Evolutionary conservation across 2,329 filamentous ascomycete species (phyloP).

Genomic region (Clarireedia homoeocarpa): DNA sequence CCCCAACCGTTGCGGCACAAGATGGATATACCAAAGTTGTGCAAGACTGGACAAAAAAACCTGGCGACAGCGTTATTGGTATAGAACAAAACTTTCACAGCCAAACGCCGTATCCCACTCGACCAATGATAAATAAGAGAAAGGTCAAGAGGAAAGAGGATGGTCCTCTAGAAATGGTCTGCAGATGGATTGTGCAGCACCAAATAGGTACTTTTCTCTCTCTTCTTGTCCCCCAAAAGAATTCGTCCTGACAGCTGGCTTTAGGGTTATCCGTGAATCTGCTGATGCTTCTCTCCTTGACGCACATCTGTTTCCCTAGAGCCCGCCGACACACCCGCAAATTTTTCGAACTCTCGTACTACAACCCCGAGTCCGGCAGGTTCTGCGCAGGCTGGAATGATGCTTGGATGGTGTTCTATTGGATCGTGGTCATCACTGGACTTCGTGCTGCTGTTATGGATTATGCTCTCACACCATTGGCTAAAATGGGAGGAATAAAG

Average conservation of each 20-base stretch:
- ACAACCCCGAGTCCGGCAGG: conserved; percentile 56
- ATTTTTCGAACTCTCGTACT: conserved; percentile 83
- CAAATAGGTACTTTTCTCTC: conserved; percentile 56
- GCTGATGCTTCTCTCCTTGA: conserved; percentile 71
- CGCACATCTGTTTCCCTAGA: conserved; percentile 75
- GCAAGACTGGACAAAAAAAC: conserved; percentile 16
- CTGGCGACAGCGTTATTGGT: conserved; percentile 11
- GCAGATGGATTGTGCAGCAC: conserved; percentile 67
- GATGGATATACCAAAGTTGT: conserved; percentile 14
- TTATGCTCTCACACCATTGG: conserved; percentile 74
- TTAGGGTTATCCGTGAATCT: conserved; percentile 79
- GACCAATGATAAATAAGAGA: conserved; percentile 27
- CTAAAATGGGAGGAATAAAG: conserved; percentile 61
- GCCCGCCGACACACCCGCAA: conserved; percentile 73
- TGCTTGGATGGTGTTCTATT: conserved; percentile 66
- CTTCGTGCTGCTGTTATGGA: conserved; percentile 81
- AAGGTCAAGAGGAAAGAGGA: conserved; percentile 55
- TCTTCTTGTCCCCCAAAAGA: not conserved
- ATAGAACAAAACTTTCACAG: conserved; percentile 17
- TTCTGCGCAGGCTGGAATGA: conserved; percentile 79
- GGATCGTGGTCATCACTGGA: conserved; percentile 78
- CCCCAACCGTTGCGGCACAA: conserved; percentile 1
- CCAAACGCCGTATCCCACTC: conserved; percentile 6
- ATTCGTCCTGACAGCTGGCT: conserved; percentile 7
- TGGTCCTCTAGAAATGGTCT: conserved; percentile 50